Base-by-base conservation (phyloP, 164 flowering plant genomes). In the Echeveria elegans region DNA sequence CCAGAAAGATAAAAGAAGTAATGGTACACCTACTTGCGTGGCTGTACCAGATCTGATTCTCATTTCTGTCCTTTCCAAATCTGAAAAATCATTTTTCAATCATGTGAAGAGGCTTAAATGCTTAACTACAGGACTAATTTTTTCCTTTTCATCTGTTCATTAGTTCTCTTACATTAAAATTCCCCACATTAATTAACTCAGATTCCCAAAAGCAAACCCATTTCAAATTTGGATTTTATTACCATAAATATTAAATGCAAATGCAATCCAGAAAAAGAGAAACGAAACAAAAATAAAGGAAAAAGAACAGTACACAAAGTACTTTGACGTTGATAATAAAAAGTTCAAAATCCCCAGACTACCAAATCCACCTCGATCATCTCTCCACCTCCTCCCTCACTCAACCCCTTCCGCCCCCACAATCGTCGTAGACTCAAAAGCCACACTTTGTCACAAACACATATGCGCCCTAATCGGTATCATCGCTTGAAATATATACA, bases 321-420 rank as follows among this genome's bases (percentile, higher is more conserved):
- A 4, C 29, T 53, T 53, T 3, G n/a, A 53, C 59, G 29, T 23
- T 23, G 48, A n/a, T 43, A 21, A 26, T 21, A 8, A 53, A 24
- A 53, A 24, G 31, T 24, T 53, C 15, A 53, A 24, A 23, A 23
- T 12, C 18, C 8, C 31, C 1, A 53, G 60, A 53, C 15, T 53
- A 24, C 60, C 15, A 53, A n/a, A 53, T 53, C 60, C 60, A 53
- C 60, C 31, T 53, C 60, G 31, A 53, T 6, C 60, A 53, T 53
- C 16, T 53, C 60, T 24, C 58, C 58, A 18, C 58, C 24, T 50
- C 58, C 24, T 50, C 58, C 24, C n/a, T n/a, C n/a, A n/a, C n/a
- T n/a, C n/a, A n/a, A n/a, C n/a, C n/a, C n/a, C n/a, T n/a, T n/a
- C n/a, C n/a, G n/a, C 50, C 50, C 14, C 23, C 50, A 45, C 50